Conservation (phyloP, 2,329 filamentous ascomycete genomes). For the Beauveria asiatica region DNA sequence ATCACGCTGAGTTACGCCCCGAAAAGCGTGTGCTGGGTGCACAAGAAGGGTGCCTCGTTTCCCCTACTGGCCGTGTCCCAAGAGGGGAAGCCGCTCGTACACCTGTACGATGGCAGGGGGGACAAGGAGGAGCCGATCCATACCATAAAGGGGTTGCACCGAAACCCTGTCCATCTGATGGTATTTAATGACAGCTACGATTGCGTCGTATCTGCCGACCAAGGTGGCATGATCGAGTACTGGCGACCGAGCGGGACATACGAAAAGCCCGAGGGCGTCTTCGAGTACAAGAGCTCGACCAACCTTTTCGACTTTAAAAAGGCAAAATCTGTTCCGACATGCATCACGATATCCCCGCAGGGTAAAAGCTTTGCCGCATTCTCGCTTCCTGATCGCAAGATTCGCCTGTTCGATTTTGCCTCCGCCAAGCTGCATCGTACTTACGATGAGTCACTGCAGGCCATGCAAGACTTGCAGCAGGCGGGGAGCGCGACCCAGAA, state of each 20-base stretch:
- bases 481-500: conserved; percentile 75
- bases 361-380: conserved; percentile 81
- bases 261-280: conserved; percentile 87
- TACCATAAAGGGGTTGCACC: conserved; percentile 70
- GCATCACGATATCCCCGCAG: conserved; percentile 76
- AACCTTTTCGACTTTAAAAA: conserved; percentile 97
- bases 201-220: conserved; percentile 84
- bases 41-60: conserved; percentile 76
- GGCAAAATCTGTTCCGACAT: conserved; percentile 73
- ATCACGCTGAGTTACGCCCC: conserved; percentile 68
- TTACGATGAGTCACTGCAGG: conserved; percentile 89
- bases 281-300: conserved; percentile 86
- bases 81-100: conserved; percentile 61
- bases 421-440: conserved; percentile 82
- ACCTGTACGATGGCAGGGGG: conserved; percentile 83
- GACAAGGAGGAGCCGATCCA: conserved; percentile 70
- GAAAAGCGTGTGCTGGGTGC: conserved; percentile 83
- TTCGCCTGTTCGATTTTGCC: conserved; percentile 87
- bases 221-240: conserved; percentile 92
- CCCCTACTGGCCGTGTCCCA: conserved; percentile 80
- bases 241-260: conserved; percentile 76
- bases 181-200: conserved; percentile 82
- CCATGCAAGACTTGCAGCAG: conserved; percentile 90
- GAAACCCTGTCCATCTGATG: conserved; percentile 73
- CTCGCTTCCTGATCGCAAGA: conserved; percentile 87